Evolutionary conservation across 768 basidiomycete species (phyloP), one percentile per base, ranked within the genome.

Genomic region (Rhodosporidiobolus odoratus): DNA sequence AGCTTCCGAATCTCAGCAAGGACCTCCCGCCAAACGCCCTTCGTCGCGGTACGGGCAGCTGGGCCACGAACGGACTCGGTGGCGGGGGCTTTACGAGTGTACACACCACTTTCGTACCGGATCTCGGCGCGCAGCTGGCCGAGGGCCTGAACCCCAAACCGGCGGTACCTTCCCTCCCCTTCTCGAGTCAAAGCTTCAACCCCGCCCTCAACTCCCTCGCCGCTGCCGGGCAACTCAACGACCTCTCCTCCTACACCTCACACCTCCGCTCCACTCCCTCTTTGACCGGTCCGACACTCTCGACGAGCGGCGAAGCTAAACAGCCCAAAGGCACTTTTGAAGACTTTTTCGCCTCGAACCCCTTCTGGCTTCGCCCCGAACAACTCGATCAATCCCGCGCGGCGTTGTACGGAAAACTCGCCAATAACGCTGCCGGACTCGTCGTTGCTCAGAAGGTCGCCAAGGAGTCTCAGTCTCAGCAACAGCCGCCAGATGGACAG

Each of bases 1-100:
- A 58, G 41, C 67, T 65, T 62, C 78, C 63, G 67, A 81, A 81
- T 73, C 75, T 80, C n/a, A 71, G 77, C 50, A 82, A 82, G 74
- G 81, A 82, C 69, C 60, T 81, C 13, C 75, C 78, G 32, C 69
- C 74, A 12, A 25, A 58, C 74, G 23, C 32, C 48, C 21, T 13
- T 2, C n/a, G 62, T 3, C 37, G 62, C 25, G 34, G 38, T 2
- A 52, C 54, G n/a, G 58, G 62, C 25, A 40, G 50, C 23, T 63
- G 68, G 68, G n/a, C n/a, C n/a, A n/a, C 50, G 32, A 32, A 45
- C 37, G 65, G 50, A 8, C 64, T 68, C 59, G 72, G 64, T 8
- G 37, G 45, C 35, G 53, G 58, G 50, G 73, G 73, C 1, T 74
- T 57, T 62, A 69, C 47, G 58, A 40, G 58, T n/a, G 73, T 74